These are phyloP conservation scores for Phytopythium boreale DNA, from an alignment of 352 stramenopile species.

Conservation along the genomic window DNA sequence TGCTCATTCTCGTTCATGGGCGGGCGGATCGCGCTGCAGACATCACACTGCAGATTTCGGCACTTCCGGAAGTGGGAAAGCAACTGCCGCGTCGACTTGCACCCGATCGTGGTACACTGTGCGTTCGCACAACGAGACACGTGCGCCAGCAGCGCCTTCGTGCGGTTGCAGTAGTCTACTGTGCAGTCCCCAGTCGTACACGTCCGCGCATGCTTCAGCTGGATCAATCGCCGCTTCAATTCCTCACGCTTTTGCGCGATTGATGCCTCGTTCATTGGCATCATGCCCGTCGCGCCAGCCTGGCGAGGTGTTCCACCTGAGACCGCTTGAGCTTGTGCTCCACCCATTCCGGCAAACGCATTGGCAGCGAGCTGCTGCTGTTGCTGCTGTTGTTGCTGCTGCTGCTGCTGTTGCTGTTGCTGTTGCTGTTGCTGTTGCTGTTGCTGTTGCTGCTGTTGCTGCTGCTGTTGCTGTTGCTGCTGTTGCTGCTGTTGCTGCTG, in stretches of 20 bases:
- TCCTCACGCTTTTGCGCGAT: slow-evolving; percentile 86
- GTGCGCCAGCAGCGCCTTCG: slow-evolving; percentile 75
- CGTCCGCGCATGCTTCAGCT: slow-evolving; percentile 85
- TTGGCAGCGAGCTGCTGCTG: slow-evolving; percentile 7
- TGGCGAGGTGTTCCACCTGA: slow-evolving; percentile 25
- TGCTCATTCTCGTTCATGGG: slow-evolving; percentile 87
- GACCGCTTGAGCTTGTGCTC: slow-evolving; percentile 15
- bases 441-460: slow-evolving; percentile 26
- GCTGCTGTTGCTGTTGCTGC: slow-evolving; percentile 21
- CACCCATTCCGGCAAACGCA: slow-evolving; percentile 9
- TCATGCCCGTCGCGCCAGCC: slow-evolving; percentile 30
- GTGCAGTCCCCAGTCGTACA: slow-evolving; percentile 69
- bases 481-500: slow-evolving; percentile 27
- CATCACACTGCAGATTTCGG: slow-evolving; percentile 83
- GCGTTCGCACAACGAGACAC: slow-evolving; percentile 83
- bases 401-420: slow-evolving; percentile 21
- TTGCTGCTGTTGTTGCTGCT: slow-evolving; percentile 19
- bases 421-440: slow-evolving; percentile 24
- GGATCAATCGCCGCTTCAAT: slow-evolving; percentile 78
- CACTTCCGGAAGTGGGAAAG: slow-evolving; percentile 88
- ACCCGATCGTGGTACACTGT: slow-evolving; percentile 84
- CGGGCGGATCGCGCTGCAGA: slow-evolving; percentile 85
- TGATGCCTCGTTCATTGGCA: slow-evolving; percentile 75
- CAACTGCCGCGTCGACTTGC: slow-evolving; percentile 84
- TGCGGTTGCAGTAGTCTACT: slow-evolving; percentile 82